Percentiles rank a stretch among this genome's conserved stretches.
phyloP scores from a whole-genome alignment of 306 rosid species.

The Biancaea sappan region DNA sequence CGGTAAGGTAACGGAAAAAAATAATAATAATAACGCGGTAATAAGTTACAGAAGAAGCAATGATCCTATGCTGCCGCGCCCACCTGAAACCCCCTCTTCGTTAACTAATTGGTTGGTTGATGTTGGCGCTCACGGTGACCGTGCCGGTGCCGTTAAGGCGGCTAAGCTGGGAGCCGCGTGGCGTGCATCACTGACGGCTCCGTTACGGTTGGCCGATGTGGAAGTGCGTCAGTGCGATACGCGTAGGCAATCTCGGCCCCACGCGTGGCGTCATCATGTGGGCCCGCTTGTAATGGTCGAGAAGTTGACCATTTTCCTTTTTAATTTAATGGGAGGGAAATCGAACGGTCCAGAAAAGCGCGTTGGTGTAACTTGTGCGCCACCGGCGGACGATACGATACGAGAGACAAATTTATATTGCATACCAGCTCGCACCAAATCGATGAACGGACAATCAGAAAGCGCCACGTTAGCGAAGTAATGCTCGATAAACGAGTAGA shows the following conservation, averaged over 20 bases:
- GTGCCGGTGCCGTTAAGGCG: neutral
- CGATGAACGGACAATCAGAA: neutral
- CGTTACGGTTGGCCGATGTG: neutral
- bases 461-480: conserved; percentile 26
- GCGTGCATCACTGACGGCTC: conserved; percentile 42
- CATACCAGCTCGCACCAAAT: conserved; percentile 45
- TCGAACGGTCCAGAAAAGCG: conserved; percentile 28
- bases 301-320: conserved; percentile 18
- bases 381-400: conserved; percentile 30
- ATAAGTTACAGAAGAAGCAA: neutral
- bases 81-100: neutral
- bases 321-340: neutral
- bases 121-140: neutral
- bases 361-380: conserved; percentile 7
- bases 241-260: conserved; percentile 24
- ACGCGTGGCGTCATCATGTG: conserved; percentile 16
- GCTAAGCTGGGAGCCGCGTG: conserved; percentile 30
- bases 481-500: conserved; percentile 2
- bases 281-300: conserved; percentile 20
- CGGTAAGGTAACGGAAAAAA: too few relatives aligned
- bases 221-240: neutral
- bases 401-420: conserved; percentile 37
- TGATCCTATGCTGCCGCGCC: conserved; percentile 11
- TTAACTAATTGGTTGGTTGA: neutral
- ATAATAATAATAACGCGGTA: too few relatives aligned